Base-by-base conservation (phyloP, 2,329 filamentous ascomycete genomes). In the Blumeriella jaapii region DNA sequence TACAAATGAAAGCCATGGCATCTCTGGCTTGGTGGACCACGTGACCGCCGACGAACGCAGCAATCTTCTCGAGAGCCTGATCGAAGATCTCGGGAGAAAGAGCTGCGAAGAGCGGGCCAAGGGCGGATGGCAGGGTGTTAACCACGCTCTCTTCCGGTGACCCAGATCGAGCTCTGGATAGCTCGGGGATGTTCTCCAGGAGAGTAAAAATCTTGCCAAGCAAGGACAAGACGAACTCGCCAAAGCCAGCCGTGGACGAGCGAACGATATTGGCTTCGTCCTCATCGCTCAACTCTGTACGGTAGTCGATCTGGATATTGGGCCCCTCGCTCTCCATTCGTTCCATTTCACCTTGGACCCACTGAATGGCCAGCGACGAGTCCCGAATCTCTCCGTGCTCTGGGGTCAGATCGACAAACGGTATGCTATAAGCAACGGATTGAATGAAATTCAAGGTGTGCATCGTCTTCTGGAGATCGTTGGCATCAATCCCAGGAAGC, bases 1-100 rank as follows among this genome's bases (percentile, higher is more conserved):
- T 96, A 61, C 89, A 83, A 35, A 96, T 96, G 69, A 94, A 98
- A 1, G 93, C 91, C 82, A 98, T 95, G 6, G 91, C 89, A 65
- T 98, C 91, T 46, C 89, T 71, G 34, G 91, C 89, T 60, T 96
- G 91, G 51, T 98, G 87, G 12, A 98, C 89, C 31, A 98, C 91
- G 61, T 96, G 91, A 44, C 83, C 83, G 1, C 82, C 79, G 16
- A 95, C 82, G 56, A 98, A 98, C 19, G 83, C 75, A 2, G 86
- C 82, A 49, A 98, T 76, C 64, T 96, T 96, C 41, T 93, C 82
- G 32, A 98, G 63, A 0, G 84, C 85, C 55, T 91, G 73, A 52
- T 96, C 91, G 52, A 93, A 98, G 8, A 96, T 72, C 53, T 95
- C 86, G 0, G 89, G 84, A 0, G 91, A 96, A 15, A 98, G 64